Base-by-base conservation (phyloP, 1,284 basidiomycete species). In the Ustilago hordei region DNA sequence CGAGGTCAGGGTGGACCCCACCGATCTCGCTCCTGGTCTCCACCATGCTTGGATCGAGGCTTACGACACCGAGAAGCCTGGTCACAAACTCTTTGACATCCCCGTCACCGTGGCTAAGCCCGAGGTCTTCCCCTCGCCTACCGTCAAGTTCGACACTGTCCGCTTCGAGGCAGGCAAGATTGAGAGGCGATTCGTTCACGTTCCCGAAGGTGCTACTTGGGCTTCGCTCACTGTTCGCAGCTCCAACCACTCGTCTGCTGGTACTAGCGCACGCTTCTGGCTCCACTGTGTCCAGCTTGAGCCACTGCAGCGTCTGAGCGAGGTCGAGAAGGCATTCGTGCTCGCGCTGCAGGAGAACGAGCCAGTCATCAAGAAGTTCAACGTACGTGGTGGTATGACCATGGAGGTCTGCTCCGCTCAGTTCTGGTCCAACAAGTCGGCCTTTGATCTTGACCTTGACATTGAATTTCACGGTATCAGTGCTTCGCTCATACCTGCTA, bases 101-200 rank as follows among this genome's bases (percentile, higher is more conserved):
- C 86, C 86, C 12, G 80, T 87, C 41, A 86, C 84, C 4, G 83
- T 87, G 2, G 75, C 82, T 65, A 87, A 86, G 75, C 84, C 86
- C 17, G 78, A 81, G 50, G 69, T 81, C 6, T 69, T 75, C 53
- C 12, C 59, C 4, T 60, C 58, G 45, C 81, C 84, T 8, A 82
- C 81, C 6, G 72, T 83, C 55, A 69, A 68, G 39, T 82, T 79
- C 39, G 61, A 71, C 15, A 70, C 62, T 11, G 64, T 77, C 32
- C 74, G 71, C 13, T 76, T 84, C 48, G 78, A 80, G 34, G 69
- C 78, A 13, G 86, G 86, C 55, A 77, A 75, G 36, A 81, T 87
- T 31, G 79, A 81, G 34, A 74, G 86, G 32, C 68, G 79, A 43
- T 87, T 86, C 75, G 55, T 87, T 41, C 63, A 72, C 34, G 86